Conservation (phyloP, 768 basidiomycete genomes). For the Amanita phalloides region DNA sequence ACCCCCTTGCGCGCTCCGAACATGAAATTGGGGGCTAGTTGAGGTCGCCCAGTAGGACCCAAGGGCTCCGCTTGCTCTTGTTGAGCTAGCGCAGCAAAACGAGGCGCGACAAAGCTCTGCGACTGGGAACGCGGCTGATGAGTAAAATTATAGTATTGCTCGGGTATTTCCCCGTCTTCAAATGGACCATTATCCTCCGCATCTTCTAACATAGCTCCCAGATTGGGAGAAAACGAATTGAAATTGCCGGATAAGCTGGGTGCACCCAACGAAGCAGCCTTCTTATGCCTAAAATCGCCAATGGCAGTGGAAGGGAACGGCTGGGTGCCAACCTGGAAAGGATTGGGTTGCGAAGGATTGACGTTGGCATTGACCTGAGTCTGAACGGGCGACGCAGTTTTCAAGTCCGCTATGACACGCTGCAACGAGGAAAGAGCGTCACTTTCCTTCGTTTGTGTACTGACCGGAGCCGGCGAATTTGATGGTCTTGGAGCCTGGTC, state of each 20-base stretch:
- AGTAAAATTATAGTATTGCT: conserved; percentile 38
- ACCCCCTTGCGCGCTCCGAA: conserved; percentile 65
- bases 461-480: conserved; percentile 33
- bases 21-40: conserved; percentile 86
- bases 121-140: conserved; percentile 70
- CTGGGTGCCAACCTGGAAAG: conserved; percentile 56
- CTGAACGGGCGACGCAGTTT: conserved; percentile 65
- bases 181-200: conserved; percentile 51
- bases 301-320: conserved; percentile 38
- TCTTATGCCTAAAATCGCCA: conserved; percentile 64
- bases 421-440: conserved; percentile 83
- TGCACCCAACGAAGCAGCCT: conserved; percentile 65
- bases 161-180: conserved; percentile 76
- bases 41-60: conserved; percentile 74
- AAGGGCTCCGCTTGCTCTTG: conserved; percentile 55
- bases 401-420: conserved; percentile 88
- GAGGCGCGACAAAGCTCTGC: conserved; percentile 81
- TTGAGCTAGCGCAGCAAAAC: conserved; percentile 74
- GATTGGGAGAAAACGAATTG: conserved; percentile 66
- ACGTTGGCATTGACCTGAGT: conserved; percentile 26
- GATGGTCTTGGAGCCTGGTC: conserved; percentile 37
- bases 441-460: conserved; percentile 51
- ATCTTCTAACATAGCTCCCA: conserved; percentile 80
- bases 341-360: conserved; percentile 37
- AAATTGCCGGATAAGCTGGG: conserved; percentile 47